Conservation (phyloP, 768 basidiomycete species). For the Tricholoma terreum region DNA sequence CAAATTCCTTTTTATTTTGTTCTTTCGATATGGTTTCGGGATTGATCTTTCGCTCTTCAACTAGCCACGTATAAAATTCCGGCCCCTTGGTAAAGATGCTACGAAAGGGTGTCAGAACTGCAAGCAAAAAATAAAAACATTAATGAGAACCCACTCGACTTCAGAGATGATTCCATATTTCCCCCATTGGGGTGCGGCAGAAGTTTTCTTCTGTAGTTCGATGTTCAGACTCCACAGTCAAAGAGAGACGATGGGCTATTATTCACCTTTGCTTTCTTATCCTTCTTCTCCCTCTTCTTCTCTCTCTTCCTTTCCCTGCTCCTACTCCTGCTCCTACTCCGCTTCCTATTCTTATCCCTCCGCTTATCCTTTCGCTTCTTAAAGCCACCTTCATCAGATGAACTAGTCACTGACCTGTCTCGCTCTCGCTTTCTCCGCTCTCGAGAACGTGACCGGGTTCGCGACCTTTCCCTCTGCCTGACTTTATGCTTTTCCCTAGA, state of each 20-base stretch:
- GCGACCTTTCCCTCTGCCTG: conserved; percentile 30
- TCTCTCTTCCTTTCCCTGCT: conserved; percentile 40
- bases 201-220: conserved; percentile 47
- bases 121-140: background rate
- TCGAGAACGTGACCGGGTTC: conserved; percentile 30
- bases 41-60: conserved; percentile 89
- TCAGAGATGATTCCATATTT: conserved; percentile 87
- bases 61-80: conserved; percentile 90
- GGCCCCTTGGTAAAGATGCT: conserved; percentile 81
- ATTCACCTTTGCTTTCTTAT: conserved; percentile 64
- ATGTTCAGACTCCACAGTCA: background rate
- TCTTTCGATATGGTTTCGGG: conserved; percentile 88
- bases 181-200: conserved; percentile 75
- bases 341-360: conserved; percentile 47
- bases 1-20: conserved; percentile 82
- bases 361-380: conserved; percentile 43
- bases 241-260: background rate
- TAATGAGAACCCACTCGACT: conserved; percentile 58
- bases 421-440: conserved; percentile 14
- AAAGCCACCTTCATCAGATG: conserved; percentile 43
- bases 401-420: conserved; percentile 38
- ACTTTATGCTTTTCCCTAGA: conserved; percentile 31
- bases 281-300: conserved; percentile 47
- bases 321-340: conserved; percentile 42
- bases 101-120: conserved; percentile 1